Conservation (phyloP, 371 early-diverging fungal genomes). For the Conidiobolus incongruus region DNA sequence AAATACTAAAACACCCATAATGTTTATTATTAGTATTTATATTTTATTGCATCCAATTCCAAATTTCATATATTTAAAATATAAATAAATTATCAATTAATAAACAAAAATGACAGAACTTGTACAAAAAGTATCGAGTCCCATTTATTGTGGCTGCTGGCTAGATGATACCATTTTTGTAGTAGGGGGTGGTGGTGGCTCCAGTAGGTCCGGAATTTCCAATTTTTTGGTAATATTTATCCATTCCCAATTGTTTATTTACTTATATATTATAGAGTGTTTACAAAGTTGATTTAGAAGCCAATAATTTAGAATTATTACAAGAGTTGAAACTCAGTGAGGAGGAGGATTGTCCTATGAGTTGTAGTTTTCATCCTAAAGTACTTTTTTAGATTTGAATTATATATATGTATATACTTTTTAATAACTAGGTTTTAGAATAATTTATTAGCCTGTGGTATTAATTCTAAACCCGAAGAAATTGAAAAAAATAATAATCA, state of each 20-base stretch:
- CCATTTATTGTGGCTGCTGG: too few species aligned
- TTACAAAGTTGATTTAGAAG: neutral
- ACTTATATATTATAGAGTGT: neutral
- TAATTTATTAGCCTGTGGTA: neutral
- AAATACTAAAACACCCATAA: too few species aligned
- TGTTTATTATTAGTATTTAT: too few species aligned
- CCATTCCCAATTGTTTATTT: neutral
- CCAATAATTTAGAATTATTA: neutral
- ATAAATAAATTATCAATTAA: too few species aligned
- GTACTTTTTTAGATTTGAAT: neutral
- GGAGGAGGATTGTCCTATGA: slow-evolving; percentile 1
- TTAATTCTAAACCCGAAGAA: neutral
- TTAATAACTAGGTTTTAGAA: neutral
- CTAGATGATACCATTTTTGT: too few species aligned
- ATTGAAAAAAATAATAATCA: neutral
- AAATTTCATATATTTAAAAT: too few species aligned
- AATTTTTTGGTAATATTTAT: too few species aligned
- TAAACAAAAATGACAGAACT: too few species aligned
- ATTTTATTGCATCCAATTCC: too few species aligned
- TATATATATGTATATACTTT: neutral
- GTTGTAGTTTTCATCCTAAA: neutral
- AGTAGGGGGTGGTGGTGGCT: too few species aligned
- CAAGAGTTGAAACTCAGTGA: neutral
- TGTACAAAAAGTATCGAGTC: too few species aligned
- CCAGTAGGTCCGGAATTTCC: too few species aligned